A percentile compares a stretch with the other conserved stretches of the same genome.
These are phyloP conservation scores for Quercus wislizeni DNA, from an alignment of 306 rosid species.

Conservation along the genomic window DNA sequence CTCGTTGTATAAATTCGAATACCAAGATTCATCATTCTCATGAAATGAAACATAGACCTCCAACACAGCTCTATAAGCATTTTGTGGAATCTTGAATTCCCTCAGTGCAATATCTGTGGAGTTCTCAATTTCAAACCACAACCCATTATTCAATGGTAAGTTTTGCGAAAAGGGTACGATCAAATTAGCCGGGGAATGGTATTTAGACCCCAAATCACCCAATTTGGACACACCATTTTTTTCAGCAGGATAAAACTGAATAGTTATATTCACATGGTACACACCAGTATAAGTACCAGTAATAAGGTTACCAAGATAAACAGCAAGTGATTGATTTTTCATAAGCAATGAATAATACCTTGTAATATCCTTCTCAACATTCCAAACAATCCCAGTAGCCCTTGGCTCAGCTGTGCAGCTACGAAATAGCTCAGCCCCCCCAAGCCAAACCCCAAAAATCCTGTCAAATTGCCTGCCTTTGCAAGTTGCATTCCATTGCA, in stretches of 20 bases:
- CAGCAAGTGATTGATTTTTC: conserved; percentile 66
- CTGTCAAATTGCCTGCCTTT: conserved; percentile 85
- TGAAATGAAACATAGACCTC: conserved; percentile 93
- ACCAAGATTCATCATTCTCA: conserved; percentile 92
- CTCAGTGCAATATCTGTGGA: conserved; percentile 45
- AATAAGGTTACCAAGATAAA: conserved; percentile 64
- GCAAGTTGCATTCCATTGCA: conserved; percentile 79
- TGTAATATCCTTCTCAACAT: conserved; percentile 74
- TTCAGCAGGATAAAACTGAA: conserved; percentile 63
- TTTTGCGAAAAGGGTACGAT: conserved; percentile 69
- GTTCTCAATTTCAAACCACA: conserved; percentile 70
- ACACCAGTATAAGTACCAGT: conserved; percentile 70
- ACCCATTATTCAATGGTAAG: conserved; percentile 64
- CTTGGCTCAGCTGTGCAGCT: conserved; percentile 92
- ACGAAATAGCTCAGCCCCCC: conserved; percentile 84
- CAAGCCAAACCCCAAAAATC: conserved; percentile 89
- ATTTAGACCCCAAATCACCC: conserved; percentile 22
- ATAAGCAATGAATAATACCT: conserved; percentile 66
- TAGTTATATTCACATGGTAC: conserved; percentile 65
- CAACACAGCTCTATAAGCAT: conserved; percentile 78
- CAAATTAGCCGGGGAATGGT: conserved; percentile 69
- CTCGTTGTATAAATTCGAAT: conserved; percentile 58
- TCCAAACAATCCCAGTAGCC: conserved; percentile 79
- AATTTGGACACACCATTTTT: conserved; percentile 5
- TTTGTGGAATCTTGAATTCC: conserved; percentile 61